These are phyloP conservation scores for Pilobolus umbonatus DNA, from an alignment of 192 early-diverging fungal genomes.

Conservation along the genomic window DNA sequence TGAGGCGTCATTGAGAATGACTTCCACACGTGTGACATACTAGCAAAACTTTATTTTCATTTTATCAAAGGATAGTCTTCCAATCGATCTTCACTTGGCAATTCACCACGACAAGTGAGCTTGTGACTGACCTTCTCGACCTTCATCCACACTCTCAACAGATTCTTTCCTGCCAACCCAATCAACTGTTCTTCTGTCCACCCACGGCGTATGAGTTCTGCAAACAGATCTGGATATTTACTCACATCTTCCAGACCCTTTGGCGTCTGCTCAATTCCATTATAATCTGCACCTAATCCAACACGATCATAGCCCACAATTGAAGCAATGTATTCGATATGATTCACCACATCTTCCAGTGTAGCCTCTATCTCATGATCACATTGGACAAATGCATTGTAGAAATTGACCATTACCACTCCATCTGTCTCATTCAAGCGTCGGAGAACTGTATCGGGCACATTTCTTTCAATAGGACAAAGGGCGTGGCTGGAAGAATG, in stretches of 20 bases:
- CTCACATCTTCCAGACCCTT: constrained; percentile 52
- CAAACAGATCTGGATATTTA: constrained; percentile 32
- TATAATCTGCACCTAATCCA: constrained; percentile 64
- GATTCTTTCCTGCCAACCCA: constrained; percentile 37
- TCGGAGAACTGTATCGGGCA: constrained; percentile 51
- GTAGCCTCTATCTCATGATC: constrained; percentile 21
- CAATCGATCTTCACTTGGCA: constrained; percentile 18
- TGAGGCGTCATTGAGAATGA: too few species aligned
- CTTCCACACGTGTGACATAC: too few species aligned
- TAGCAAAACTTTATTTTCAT: neutral
- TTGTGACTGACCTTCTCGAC: constrained; percentile 32
- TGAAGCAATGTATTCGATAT: constrained; percentile 50
- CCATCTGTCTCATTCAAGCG: constrained; percentile 45
- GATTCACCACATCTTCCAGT: constrained; percentile 47
- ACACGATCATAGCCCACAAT: constrained; percentile 48
- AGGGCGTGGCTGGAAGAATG: constrained; percentile 51
- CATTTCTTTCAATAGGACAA: constrained; percentile 53
- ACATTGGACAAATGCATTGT: constrained; percentile 43
- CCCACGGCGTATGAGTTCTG: constrained; percentile 32
- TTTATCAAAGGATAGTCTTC: constrained; percentile 12
- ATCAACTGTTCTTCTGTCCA: constrained; percentile 37
- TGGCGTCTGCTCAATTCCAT: constrained; percentile 48
- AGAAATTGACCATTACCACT: constrained; percentile 64
- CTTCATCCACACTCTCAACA: constrained; percentile 36
- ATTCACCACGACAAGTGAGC: constrained; percentile 1